phyloP scores from a whole-genome alignment of 805 yeast genomes.

The Schwanniomyces pseudopolymorphus region DNA sequence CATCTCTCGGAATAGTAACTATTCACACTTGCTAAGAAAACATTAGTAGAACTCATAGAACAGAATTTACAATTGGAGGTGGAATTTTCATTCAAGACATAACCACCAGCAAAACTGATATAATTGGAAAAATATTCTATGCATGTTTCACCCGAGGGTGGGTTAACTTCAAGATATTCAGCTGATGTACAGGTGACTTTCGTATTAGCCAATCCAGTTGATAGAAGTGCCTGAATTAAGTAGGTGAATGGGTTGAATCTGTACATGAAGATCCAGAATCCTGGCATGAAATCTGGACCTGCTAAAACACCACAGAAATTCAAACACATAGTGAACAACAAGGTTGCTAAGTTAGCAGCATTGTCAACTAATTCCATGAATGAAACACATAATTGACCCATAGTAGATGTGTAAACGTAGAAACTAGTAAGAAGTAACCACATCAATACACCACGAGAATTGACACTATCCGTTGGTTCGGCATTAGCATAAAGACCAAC shows the following conservation, averaged over 20 bases:
- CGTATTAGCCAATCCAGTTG: conserved; percentile 27
- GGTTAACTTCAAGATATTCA: conserved; percentile 21
- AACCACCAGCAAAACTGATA: conserved; percentile 47
- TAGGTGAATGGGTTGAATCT: conserved; percentile 67
- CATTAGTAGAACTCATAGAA: conserved; percentile 54
- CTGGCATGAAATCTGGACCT: conserved; percentile 27
- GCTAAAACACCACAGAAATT: conserved; percentile 39
- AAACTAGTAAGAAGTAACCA: conserved; percentile 30
- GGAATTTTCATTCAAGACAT: conserved; percentile 39
- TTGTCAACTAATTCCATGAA: conserved; percentile 32
- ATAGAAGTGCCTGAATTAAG: conserved; percentile 54
- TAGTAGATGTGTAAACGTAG: conserved; percentile 24
- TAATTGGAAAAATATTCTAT: conserved; percentile 21
- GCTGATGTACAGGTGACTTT: conserved; percentile 34
- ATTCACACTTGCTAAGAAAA: conserved; percentile 48
- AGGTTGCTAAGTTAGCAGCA: conserved; percentile 31
- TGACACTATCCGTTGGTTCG: conserved; percentile 37
- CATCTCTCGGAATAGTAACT: conserved; percentile 55
- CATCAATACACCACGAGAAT: conserved; percentile 36
- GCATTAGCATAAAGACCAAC: conserved; percentile 51
- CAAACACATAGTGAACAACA: conserved; percentile 33
- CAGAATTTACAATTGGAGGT: conserved; percentile 64
- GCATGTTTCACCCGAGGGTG: conserved; percentile 24
- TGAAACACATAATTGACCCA: conserved; percentile 30
- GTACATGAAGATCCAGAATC: conserved; percentile 71